A percentile compares a stretch with the other conserved stretches of the same genome.
phyloP scores from a whole-genome alignment of 306 rosid genomes.

The Quercus aquifolioides region DNA sequence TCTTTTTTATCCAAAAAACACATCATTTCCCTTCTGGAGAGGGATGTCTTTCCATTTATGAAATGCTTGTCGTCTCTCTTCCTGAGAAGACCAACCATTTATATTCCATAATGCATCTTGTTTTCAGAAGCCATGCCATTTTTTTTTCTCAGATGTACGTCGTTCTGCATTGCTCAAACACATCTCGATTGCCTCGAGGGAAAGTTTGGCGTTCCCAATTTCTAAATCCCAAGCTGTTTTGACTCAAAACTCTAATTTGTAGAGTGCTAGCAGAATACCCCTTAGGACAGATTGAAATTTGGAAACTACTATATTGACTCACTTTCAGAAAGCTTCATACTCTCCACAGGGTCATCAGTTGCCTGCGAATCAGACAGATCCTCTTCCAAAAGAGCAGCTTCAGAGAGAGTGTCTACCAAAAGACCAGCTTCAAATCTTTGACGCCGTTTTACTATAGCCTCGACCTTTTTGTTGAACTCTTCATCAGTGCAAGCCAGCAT shows the following conservation, averaged over 20 bases:
- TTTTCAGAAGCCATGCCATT: neutral
- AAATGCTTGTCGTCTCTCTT: neutral
- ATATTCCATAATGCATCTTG: neutral
- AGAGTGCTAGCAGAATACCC: neutral
- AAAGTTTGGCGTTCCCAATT: neutral
- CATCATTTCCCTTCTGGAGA: neutral
- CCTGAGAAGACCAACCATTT: no score
- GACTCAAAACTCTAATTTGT: neutral
- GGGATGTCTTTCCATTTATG: neutral
- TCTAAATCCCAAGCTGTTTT: neutral
- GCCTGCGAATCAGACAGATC: slow-evolving; percentile 12
- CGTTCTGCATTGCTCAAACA: neutral
- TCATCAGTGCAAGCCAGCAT: slow-evolving; percentile 76
- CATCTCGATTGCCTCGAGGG: neutral
- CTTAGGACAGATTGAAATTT: neutral
- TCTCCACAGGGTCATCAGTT: slow-evolving; percentile 10
- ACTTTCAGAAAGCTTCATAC: slow-evolving; percentile 3
- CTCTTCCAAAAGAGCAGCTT: slow-evolving; percentile 37
- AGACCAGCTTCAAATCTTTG: slow-evolving; percentile 46
- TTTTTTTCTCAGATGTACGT: neutral
- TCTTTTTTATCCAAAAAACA: neutral
- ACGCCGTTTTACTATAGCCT: slow-evolving; percentile 47
- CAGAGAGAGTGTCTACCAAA: slow-evolving; percentile 22
- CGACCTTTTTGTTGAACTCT: slow-evolving; percentile 69
- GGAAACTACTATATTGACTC: slow-evolving; percentile 5